Conservation (phyloP, 179 eudicot genomes). For the Beta corolliflora region DNA sequence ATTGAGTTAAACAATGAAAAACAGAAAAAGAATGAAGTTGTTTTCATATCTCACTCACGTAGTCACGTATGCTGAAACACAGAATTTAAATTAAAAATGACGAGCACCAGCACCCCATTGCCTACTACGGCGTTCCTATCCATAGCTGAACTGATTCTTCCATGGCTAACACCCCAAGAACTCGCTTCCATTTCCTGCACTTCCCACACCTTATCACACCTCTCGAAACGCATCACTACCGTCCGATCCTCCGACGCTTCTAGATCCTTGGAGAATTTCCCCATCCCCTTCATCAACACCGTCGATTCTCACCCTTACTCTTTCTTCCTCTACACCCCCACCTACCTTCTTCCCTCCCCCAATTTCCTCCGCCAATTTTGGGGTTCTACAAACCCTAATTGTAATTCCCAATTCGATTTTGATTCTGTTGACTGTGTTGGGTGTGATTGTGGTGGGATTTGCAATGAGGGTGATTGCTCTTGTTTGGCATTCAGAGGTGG, state of each 20-base stretch:
- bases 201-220: slow-evolving; percentile 48
- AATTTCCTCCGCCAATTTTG: slow-evolving; percentile 51
- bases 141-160: slow-evolving; percentile 52
- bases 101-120: neutral
- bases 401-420: slow-evolving; percentile 14
- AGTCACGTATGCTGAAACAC: too few species aligned
- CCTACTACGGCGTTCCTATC: slow-evolving; percentile 12
- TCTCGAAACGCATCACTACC: slow-evolving; percentile 48
- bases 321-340: slow-evolving; percentile 62
- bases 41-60: too few species aligned
- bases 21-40: too few species aligned
- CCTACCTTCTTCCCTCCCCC: too few species aligned
- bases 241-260: slow-evolving; percentile 69
- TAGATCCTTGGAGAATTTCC: slow-evolving; percentile 51
- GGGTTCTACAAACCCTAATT: slow-evolving; percentile 32
- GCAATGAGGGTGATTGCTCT: slow-evolving; percentile 38
- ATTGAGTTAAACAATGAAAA: too few species aligned
- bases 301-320: slow-evolving; percentile 57
- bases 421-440: slow-evolving; percentile 23
- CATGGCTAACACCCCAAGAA: slow-evolving; percentile 62
- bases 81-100: too few species aligned
- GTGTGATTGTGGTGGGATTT: slow-evolving; percentile 43
- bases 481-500: slow-evolving; percentile 36
- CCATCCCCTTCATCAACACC: slow-evolving; percentile 73
- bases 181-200: slow-evolving; percentile 60